Evolutionary conservation across 2,329 filamentous ascomycete species (phyloP).

Genomic region (Leptographium flavum): DNA sequence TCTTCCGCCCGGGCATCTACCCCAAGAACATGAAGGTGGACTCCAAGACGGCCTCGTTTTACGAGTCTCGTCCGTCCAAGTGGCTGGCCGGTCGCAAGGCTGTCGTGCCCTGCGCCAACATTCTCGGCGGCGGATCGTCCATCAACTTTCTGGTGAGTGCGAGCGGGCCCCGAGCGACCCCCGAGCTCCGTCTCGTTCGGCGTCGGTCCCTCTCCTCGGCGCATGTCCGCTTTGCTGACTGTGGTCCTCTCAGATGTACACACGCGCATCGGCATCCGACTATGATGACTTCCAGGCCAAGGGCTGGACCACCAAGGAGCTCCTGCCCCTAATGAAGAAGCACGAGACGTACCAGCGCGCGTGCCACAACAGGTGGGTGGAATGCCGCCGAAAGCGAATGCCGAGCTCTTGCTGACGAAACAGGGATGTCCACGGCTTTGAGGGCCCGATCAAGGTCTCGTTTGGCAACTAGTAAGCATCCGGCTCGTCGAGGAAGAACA

Average conservation of each 20-base stretch:
- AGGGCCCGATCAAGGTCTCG: conserved; percentile 70
- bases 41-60: conserved; percentile 71
- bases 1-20: conserved; percentile 62
- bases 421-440: conserved; percentile 58
- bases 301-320: conserved; percentile 65
- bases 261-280: conserved; percentile 54
- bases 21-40: conserved; percentile 67
- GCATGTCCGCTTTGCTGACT: not conserved
- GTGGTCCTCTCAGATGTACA: conserved; percentile 53
- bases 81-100: conserved; percentile 58
- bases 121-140: conserved; percentile 57
- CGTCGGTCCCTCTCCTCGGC: not conserved
- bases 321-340: conserved; percentile 66
- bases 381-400: not conserved
- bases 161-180: too few species aligned
- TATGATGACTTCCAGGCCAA: conserved; percentile 70
- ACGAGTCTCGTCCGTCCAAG: conserved; percentile 61
- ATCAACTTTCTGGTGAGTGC: conserved; percentile 60
- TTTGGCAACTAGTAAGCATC: conserved; percentile 52
- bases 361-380: conserved; percentile 37
- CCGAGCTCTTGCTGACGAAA: not conserved
- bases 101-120: conserved; percentile 60
- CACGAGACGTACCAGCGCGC: conserved; percentile 64
- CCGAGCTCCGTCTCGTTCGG: not conserved
- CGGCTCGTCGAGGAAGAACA: not conserved